phyloP scores from a whole-genome alignment of 2,329 filamentous ascomycete species.

The Purpureocillium lavendulum region DNA sequence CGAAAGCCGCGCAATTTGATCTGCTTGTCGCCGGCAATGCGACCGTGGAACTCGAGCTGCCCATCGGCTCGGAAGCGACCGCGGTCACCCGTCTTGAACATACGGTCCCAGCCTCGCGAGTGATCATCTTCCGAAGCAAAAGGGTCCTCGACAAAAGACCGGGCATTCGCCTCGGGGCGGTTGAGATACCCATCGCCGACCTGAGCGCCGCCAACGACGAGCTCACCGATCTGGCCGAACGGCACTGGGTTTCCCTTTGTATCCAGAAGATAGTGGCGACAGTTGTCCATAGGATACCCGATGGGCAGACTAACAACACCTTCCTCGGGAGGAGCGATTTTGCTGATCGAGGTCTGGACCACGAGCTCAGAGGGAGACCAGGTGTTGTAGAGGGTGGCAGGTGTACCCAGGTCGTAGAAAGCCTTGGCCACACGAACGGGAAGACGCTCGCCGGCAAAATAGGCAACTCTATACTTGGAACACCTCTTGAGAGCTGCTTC shows the following conservation, averaged over 20 bases:
- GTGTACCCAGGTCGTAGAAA: conserved; percentile 14
- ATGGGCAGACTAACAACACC: conserved; percentile 11
- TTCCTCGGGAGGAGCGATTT: conserved; percentile 10
- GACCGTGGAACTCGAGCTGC: conserved; percentile 26
- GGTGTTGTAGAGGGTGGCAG: conserved; percentile 13
- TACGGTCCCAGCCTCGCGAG: conserved; percentile 20
- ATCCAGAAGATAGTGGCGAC: conserved; percentile 31
- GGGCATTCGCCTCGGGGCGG: conserved; percentile 36
- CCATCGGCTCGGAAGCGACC: conserved; percentile 26
- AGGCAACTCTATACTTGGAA: conserved; percentile 12
- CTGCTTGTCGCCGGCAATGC: conserved; percentile 29
- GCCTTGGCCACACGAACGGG: conserved; percentile 12
- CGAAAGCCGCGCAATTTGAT: conserved; percentile 22
- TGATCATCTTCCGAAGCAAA: conserved; percentile 15
- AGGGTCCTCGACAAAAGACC: conserved; percentile 24
- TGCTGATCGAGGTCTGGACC: conserved; percentile 13
- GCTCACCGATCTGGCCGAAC: conserved; percentile 29
- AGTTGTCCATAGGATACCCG: conserved; percentile 16
- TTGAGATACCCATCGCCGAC: conserved; percentile 31
- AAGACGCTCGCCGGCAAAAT: conserved; percentile 14
- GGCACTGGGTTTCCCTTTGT: conserved; percentile 25
- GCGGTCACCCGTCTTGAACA: conserved; percentile 33
- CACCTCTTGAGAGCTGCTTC: conserved; percentile 10
- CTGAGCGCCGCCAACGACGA: conserved; percentile 33
- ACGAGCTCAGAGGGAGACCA: conserved; percentile 15